Base-by-base conservation (phyloP, 345 rosid species). In the Murraya paniculata region DNA sequence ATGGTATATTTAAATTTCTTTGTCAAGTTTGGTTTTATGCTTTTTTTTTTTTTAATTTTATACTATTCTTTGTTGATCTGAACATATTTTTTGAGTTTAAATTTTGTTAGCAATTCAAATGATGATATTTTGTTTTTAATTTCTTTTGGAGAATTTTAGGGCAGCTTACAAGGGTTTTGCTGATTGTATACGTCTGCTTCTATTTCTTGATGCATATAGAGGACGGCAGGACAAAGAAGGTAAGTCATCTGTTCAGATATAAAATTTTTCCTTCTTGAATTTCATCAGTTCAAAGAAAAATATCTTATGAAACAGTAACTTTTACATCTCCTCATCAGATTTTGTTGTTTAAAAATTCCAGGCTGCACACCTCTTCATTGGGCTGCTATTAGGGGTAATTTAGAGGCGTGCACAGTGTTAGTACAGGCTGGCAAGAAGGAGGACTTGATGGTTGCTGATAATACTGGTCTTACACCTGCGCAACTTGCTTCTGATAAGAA, bases 181-280 rank as follows among this genome's bases (percentile, higher is more conserved):
- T 24, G 99, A 96, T 87, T 94, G 91, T 72, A 90, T 96, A 82
- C 94, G 99, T 71, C 95, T 96, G 72, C 92, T 96, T 38, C 84
- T 96, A 77, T 96, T 94, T 86, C 86, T 96, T 78, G 98, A 94
- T 83, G 95, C 97, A 35, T 91, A 94, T 75, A 90, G 95, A 84
- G 94, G 94, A 76, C 95, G 95, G n/a, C 99, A 91, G 75, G 99
- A 96, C 88, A 94, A 90, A 89, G 99, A 96, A 85, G 98, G 98
- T 91, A 83, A 59, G 75, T 66, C 28, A 48, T 45, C 72, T 27
- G 25, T 25, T 58, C 56, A 6, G 22, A 45, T 59, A n/a, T 74
- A 33, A 7, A 50, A 24, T 28, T 35, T 55, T 19, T 31, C 69
- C 61, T 41, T 28, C n/a, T n/a, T 41, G 38, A 62, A 45, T 45